phyloP scores from a whole-genome alignment of 345 rosid genomes.

The Pelargonium nanum region DNA sequence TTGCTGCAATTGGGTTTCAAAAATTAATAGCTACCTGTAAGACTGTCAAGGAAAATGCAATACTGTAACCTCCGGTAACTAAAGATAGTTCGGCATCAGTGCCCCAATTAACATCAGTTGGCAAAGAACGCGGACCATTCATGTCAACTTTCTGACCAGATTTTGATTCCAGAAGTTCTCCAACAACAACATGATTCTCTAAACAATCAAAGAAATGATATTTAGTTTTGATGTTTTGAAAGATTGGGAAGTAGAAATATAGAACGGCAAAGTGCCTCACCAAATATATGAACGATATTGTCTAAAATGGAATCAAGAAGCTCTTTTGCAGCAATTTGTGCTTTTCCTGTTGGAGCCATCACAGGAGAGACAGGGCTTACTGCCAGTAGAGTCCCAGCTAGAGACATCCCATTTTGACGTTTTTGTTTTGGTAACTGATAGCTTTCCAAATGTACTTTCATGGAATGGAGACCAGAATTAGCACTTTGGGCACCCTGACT shows the following conservation, averaged over 20 bases:
- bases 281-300: constrained; percentile 70
- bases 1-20: background rate
- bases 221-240: constrained; percentile 12
- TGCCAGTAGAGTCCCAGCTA: constrained; percentile 57
- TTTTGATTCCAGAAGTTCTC: constrained; percentile 83
- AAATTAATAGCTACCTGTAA: constrained; percentile 48
- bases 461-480: constrained; percentile 34
- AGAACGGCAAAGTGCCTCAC: constrained; percentile 33
- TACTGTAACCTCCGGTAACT: constrained; percentile 86
- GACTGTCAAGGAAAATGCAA: constrained; percentile 88
- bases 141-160: constrained; percentile 44
- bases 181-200: constrained; percentile 92
- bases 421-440: constrained; percentile 59
- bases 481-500: constrained; percentile 39
- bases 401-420: constrained; percentile 65
- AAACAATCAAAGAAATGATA: constrained; percentile 12
- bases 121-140: constrained; percentile 57
- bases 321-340: constrained; percentile 79
- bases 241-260: constrained; percentile 7
- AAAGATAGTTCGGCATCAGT: constrained; percentile 73
- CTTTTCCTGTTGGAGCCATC: constrained; percentile 96
- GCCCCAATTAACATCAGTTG: constrained; percentile 56
- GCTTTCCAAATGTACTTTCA: constrained; percentile 62
- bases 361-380: constrained; percentile 93
- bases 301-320: constrained; percentile 91